Evolutionary conservation across 2,329 filamentous ascomycete species (phyloP), one percentile per base, ranked within the genome.

Genomic region (Setomelanomma holmii): DNA sequence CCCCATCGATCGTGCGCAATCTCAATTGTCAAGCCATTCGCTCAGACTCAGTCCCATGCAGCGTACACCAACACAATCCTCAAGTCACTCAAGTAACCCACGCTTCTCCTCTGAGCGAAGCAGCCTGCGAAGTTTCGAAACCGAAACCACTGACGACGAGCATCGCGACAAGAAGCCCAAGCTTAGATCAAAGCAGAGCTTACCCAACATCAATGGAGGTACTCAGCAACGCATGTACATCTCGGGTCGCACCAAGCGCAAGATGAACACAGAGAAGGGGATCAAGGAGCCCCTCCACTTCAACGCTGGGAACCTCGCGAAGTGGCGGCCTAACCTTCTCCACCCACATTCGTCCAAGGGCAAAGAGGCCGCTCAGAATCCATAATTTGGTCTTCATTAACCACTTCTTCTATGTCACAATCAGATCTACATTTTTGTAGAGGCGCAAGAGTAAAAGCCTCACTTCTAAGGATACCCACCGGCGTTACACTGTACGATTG

Each of bases 131-230:
- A 75, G 72, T 53, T 72, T 75, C 40, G 69, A 70, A 22, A 69
- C 69, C 1, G 71, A 75, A 45, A 68, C 67, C 10, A 67, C 64
- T 1, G 73, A 75, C 17, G 72, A 75, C 39, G 72, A 75, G 62
- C 74, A 76, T 48, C 63, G 71, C 16, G 72, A 75, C 55, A 76
- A 75, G 68, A 76, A 75, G 59, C 72, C 70, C 8, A 76, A 74
- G 61, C 67, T 74, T 21, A 64, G 72, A 16, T 60, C 67, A 4
- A 76, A 75, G 55, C 64, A 69, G 34, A 74, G 72, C 41, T 65
- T 72, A 61, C 66, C 69, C 20, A 62, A 62, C 17, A 63, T 73
- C 40, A 60, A 65, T 47, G 57, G 56, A 20, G 59, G 61, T 35
- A 53, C 61, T n/a, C 58, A 62, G 23, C 61, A 68, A 36, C 67